A percentile compares a stretch with the other conserved stretches of the same genome.
These are phyloP conservation scores for Fusarium marasasianum DNA, from an alignment of 2,329 filamentous ascomycete genomes.

Conservation along the genomic window DNA sequence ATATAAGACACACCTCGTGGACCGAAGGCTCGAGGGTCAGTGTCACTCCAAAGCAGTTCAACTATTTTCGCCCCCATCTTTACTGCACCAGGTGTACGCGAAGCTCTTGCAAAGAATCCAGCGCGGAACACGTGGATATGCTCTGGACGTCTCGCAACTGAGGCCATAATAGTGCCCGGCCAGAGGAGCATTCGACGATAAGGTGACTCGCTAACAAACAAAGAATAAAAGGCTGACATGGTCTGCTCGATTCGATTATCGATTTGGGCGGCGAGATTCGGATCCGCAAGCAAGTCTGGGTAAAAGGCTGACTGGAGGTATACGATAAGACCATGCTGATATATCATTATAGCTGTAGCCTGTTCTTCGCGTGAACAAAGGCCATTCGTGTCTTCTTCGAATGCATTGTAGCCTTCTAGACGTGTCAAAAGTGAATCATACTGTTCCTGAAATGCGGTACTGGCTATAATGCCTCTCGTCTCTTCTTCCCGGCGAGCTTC, in stretches of 20 bases:
- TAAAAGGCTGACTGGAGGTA: neutral
- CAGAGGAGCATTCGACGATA: slow-evolving; percentile 9
- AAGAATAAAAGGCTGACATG: neutral
- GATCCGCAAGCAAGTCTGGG: neutral
- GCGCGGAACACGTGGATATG: neutral
- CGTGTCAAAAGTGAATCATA: neutral
- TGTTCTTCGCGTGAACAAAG: neutral
- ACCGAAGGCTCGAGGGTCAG: neutral
- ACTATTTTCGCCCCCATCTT: slow-evolving; percentile 1
- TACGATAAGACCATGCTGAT: neutral
- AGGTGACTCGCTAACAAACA: neutral
- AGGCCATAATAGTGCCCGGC: slow-evolving; percentile 8
- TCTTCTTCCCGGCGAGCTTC: slow-evolving; percentile 7
- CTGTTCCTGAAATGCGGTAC: neutral
- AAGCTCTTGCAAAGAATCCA: neutral
- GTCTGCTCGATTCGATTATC: neutral
- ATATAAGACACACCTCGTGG: neutral
- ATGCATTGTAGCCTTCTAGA: neutral
- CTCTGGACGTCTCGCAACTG: neutral
- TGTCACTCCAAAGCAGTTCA: neutral
- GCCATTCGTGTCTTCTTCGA: neutral
- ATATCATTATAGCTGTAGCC: neutral
- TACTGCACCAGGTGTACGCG: neutral
- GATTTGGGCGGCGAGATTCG: neutral
- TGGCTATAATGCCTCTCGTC: rapidly evolving